Base-by-base conservation (phyloP, 23 red algal genomes). In the Agarophyton chilense region DNA sequence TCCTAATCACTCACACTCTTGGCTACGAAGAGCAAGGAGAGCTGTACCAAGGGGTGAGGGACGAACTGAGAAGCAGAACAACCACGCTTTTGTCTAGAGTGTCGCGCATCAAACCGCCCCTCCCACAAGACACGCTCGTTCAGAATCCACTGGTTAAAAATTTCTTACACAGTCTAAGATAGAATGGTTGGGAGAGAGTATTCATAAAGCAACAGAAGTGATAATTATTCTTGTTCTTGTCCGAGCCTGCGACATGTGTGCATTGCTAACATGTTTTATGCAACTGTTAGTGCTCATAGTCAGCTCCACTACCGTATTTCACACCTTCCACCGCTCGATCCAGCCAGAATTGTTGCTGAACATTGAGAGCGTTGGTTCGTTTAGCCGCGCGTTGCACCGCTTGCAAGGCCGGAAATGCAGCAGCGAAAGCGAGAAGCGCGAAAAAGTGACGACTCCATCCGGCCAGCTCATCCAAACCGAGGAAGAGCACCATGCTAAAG, bases 391-490 rank as follows among this genome's bases (percentile, higher is more conserved):
- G 46, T 50, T 67, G 67, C 9, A 83, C 26, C 43, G 34, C 6
- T 26, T 66, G 10, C 49, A 92, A 35, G 50, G 33, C 33, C 19
- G 79, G 78, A 18, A 75, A 61, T 6, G 62, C 78, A 29, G 79
- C 61, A 31, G 81, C 81, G 35, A 79, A 94, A 39, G 43, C 55
- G 52, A 83, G 34, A 68, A 94, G 91, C 26, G 91, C 91, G 24
- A 86, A 24, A 53, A 56, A 94, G 62, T 94, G 91, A 28, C 81
- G 49, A 50, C 55, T 73, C 91, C 91, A 94, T 24, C 68, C 41
- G 26, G 81, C 36, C 25, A 94, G 32, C 45, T 80, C 91, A 63
- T 35, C 43, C n/a, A 79, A 79, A 5, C 91, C 91, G 36, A 94
- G 41, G 44, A 94, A 86, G 18, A 81, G 43, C 11, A 57, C 86